Conservation (phyloP, 306 rosid genomes). For the Vigna nakashimae region DNA sequence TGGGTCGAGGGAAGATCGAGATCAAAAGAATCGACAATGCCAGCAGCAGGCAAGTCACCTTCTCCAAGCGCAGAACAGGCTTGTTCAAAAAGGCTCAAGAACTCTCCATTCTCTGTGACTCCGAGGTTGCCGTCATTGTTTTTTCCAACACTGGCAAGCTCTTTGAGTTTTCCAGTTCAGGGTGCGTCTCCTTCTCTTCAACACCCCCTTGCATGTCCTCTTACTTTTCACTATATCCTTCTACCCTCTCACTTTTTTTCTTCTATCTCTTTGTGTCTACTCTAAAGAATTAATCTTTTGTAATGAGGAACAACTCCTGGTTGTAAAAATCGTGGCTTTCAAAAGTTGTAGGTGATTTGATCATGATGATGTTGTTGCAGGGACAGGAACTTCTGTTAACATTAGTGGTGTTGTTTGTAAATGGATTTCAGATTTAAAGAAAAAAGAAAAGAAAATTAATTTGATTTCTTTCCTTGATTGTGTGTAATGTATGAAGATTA, state of each 20-base stretch:
- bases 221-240: not conserved
- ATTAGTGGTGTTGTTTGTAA: not conserved
- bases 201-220: constrained; percentile 1
- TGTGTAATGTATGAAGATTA: not conserved
- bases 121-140: constrained; percentile 97
- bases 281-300: not conserved
- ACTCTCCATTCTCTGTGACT: constrained; percentile 93
- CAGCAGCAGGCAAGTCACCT: constrained; percentile 97
- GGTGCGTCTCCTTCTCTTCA: constrained; percentile 47
- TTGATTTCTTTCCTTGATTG: not conserved
- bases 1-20: constrained; percentile 84
- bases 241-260: not conserved
- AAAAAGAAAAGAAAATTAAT: not conserved
- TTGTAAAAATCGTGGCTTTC: not conserved
- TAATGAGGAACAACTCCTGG: too few relatives aligned
- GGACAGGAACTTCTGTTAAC: not conserved
- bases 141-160: constrained; percentile 94
- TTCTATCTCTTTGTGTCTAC: not conserved
- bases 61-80: constrained; percentile 91
- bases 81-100: constrained; percentile 91
- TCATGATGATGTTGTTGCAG: not conserved
- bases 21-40: constrained; percentile 73
- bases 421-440: not conserved
- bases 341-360: not conserved
- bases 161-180: constrained; percentile 89